Percentiles rank a stretch among this genome's conserved stretches.
Evolutionary conservation across 2,329 filamentous ascomycete genomes (phyloP).

Genomic region (Daldinia sp.): DNA sequence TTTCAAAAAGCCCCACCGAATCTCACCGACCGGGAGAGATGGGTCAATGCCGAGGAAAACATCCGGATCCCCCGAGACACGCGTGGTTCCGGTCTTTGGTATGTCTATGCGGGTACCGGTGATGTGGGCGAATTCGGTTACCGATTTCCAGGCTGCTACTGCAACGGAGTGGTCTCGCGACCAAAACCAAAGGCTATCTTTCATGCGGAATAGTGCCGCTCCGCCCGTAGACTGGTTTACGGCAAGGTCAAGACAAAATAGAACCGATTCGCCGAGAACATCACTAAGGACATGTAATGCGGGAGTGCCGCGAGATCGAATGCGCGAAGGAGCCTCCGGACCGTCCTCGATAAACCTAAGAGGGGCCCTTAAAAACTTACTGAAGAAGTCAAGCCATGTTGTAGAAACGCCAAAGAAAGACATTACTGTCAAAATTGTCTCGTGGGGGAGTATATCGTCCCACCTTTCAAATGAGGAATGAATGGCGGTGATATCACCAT

Average conservation of each 20-base stretch:
- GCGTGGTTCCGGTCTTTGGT: slow-evolving; percentile 58
- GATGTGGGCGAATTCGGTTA: slow-evolving; percentile 61
- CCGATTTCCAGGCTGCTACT: slow-evolving; percentile 66
- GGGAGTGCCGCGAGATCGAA: slow-evolving; percentile 65
- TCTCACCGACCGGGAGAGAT: slow-evolving; percentile 56
- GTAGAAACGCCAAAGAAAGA: slow-evolving; percentile 66
- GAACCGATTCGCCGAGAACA: slow-evolving; percentile 64
- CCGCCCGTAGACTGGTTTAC: slow-evolving; percentile 66
- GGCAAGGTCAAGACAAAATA: slow-evolving; percentile 72
- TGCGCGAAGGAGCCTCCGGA: slow-evolving; percentile 51
- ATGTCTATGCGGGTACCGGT: slow-evolving; percentile 66
- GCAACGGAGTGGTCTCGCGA: slow-evolving; percentile 59
- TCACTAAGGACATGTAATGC: slow-evolving; percentile 67
- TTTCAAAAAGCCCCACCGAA: slow-evolving; percentile 64
- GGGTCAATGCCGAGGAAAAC: slow-evolving; percentile 39
- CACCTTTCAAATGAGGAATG: slow-evolving; percentile 58
- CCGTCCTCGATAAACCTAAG: slow-evolving; percentile 65
- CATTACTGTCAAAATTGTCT: slow-evolving; percentile 65
- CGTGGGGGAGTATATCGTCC: slow-evolving; percentile 58
- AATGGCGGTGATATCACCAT: slow-evolving; percentile 56
- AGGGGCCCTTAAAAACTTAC: slow-evolving; percentile 65
- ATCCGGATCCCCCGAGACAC: slow-evolving; percentile 47
- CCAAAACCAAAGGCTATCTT: slow-evolving; percentile 76
- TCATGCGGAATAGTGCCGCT: slow-evolving; percentile 65
- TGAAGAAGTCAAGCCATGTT: slow-evolving; percentile 67